Conservation (phyloP, 129 eudicot species). For the Helichrysum umbraculigerum region DNA sequence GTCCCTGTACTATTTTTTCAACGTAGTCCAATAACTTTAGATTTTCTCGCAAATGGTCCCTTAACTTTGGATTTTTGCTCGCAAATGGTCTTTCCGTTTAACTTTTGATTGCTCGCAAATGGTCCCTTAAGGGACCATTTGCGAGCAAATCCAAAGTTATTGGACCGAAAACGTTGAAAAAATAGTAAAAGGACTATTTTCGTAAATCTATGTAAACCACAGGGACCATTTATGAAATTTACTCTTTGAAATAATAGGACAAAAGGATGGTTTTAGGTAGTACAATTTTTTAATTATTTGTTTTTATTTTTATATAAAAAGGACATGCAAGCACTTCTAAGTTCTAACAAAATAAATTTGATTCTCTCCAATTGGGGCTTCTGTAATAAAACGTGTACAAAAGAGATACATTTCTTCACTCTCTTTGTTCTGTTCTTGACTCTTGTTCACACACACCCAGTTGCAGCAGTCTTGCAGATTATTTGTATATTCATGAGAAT, state of each 20-base stretch:
- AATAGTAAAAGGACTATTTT: too few relatives aligned
- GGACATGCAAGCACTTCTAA: background rate
- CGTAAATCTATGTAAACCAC: too few relatives aligned
- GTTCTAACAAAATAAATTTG: background rate
- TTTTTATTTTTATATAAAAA: background rate
- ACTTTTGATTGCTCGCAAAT: too few relatives aligned
- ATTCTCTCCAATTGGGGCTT: conserved; percentile 7
- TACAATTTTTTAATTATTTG: background rate
- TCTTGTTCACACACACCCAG: background rate
- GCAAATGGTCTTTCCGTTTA: too few relatives aligned
- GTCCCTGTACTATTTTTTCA: too few relatives aligned
- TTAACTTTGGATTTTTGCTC: too few relatives aligned
- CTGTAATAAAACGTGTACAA: conserved; percentile 5
- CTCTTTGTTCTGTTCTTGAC: background rate
- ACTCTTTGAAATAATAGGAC: background rate
- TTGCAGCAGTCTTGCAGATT: background rate
- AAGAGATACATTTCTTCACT: background rate
- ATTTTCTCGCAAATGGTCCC: too few relatives aligned
- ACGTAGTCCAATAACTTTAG: too few relatives aligned
- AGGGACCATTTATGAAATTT: too few relatives aligned
- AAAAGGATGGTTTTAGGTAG: background rate
- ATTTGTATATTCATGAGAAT: background rate
- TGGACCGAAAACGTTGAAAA: too few relatives aligned
- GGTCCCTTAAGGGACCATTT: too few relatives aligned
- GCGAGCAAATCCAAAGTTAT: too few relatives aligned